Base-by-base conservation (phyloP, 331 rosid genomes). In the Phaseolus coccineus region DNA sequence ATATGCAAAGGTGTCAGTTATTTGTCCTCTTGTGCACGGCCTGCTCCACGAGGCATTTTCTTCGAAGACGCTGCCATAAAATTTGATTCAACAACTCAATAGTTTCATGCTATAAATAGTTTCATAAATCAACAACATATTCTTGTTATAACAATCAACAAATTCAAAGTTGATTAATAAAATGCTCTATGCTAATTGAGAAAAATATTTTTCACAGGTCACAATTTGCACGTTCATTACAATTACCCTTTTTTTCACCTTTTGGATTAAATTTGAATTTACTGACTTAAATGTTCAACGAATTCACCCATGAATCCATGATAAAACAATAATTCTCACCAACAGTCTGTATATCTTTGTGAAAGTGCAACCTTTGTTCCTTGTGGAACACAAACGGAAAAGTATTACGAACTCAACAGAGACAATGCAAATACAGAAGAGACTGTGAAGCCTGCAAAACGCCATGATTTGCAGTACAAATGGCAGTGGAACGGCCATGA, bases 41-140 rank as follows among this genome's bases (percentile, higher is more conserved):
- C 96, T 84, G 79, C 87, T 80, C 89, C 96, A 12, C 88, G 92
- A 3, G 96, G 94, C 94, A 88, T 85, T 86, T 93, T 89, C 90
- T 89, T 93, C 1, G 91, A 72, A 24, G 9, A 48, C 0, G 79
- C 94, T 92, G 94, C 86, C 55, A 81, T 51, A 57, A 73, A 52
- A 78, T 16, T 77, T 48, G n/a, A 42, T 30, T 84, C 47, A 84
- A 72, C 64, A 80, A 56, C 16, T 66, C 65, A 76, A 11, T 24
- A 63, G 15, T 27, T 63, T 25, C 58, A 39, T 35, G 39, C 0
- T 6, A 35, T 35, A 35, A 35, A 35, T 35, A 19, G 22, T 19
- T 19, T 12, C 62, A 74, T 31, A 31, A 42, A 56, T 46, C 53
- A 74, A 67, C 51, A 75, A 67, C 48, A 15, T 15, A 10, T 33